Evolutionary conservation across 1,139 yeast genomes (phyloP).

Genomic region (Candida tunisiensis): DNA sequence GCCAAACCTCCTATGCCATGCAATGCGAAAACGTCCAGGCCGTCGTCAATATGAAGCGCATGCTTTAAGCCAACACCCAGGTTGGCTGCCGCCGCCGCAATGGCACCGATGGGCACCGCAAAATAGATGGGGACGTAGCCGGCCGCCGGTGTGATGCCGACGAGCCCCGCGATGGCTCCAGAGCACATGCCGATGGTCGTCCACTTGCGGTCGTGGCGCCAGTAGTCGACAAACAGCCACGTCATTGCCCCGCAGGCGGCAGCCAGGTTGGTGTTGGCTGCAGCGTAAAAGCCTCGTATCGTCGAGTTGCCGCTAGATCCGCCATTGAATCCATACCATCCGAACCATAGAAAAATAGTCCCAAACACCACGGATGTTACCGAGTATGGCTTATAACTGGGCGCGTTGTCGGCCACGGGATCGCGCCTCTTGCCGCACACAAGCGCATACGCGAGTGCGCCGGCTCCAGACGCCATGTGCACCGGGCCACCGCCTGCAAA

Average conservation of each 20-base stretch:
- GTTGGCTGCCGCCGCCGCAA: slow-evolving; percentile 69
- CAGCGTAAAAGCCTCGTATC: slow-evolving; percentile 86
- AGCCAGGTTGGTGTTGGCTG: slow-evolving; percentile 82
- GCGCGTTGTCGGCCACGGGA: slow-evolving; percentile 38
- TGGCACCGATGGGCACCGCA: slow-evolving; percentile 65
- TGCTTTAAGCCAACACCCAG: slow-evolving; percentile 69
- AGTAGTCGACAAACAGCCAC: slow-evolving; percentile 86
- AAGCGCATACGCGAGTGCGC: slow-evolving; percentile 86
- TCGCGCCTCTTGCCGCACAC: slow-evolving; percentile 85
- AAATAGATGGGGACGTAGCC: slow-evolving; percentile 90
- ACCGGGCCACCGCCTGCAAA: slow-evolving; percentile 99
- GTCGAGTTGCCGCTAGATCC: slow-evolving; percentile 90
- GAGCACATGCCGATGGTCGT: slow-evolving; percentile 88
- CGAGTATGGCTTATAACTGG: slow-evolving; percentile 83
- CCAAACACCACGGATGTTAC: slow-evolving; percentile 86
- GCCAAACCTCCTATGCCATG: slow-evolving; percentile 90
- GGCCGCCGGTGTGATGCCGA: slow-evolving; percentile 95
- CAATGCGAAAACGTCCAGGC: slow-evolving; percentile 85
- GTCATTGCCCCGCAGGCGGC: slow-evolving; percentile 86
- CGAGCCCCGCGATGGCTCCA: slow-evolving; percentile 89
- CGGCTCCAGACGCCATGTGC: slow-evolving; percentile 87
- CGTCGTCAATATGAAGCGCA: slow-evolving; percentile 70
- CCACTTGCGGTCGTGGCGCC: slow-evolving; percentile 84
- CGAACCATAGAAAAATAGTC: slow-evolving; percentile 89
- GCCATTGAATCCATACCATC: slow-evolving; percentile 98